A percentile compares a stretch with the other conserved stretches of the same genome.
These are phyloP conservation scores for Rhypophila decipiens DNA, from an alignment of 495 filamentous ascomycete genomes.

Conservation along the genomic window DNA sequence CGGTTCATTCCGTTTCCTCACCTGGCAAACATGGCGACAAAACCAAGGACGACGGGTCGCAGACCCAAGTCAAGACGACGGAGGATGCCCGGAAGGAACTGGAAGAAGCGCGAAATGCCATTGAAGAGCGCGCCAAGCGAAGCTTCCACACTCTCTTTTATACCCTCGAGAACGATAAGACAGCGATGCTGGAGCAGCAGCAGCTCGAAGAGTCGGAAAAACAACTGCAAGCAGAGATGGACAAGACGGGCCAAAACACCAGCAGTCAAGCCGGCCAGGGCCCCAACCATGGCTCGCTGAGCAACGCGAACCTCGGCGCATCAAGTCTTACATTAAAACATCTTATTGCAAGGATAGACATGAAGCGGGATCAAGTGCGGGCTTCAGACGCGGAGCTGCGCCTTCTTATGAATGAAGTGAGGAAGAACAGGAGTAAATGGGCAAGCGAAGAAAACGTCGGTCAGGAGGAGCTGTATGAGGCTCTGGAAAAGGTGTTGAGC, in stretches of 20 bases:
- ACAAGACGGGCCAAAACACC: slow-evolving; percentile 49
- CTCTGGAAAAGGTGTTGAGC: slow-evolving; percentile 89
- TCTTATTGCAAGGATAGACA: slow-evolving; percentile 89
- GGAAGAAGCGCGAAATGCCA: slow-evolving; percentile 88
- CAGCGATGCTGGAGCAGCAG: slow-evolving; percentile 96
- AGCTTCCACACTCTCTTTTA: slow-evolving; percentile 91
- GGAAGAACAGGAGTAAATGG: slow-evolving; percentile 98
- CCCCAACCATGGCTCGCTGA: slow-evolving; percentile 72
- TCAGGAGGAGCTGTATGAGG: slow-evolving; percentile 96
- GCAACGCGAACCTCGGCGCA: slow-evolving; percentile 87
- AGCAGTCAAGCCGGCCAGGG: slow-evolving; percentile 40
- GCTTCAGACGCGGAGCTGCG: slow-evolving; percentile 91
- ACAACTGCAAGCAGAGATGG: slow-evolving; percentile 91
- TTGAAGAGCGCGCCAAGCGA: slow-evolving; percentile 79
- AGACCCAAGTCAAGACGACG: slow-evolving; percentile 53
- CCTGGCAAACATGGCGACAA: slow-evolving; percentile 43
- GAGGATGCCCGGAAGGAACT: slow-evolving; percentile 89
- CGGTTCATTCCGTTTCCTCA: slow-evolving; percentile 46
- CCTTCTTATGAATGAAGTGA: slow-evolving; percentile 88
- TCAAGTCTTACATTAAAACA: slow-evolving; percentile 97
- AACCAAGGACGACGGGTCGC: slow-evolving; percentile 37
- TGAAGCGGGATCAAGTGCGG: slow-evolving; percentile 76
- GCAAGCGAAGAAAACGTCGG: slow-evolving; percentile 94
- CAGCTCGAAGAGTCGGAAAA: slow-evolving; percentile 93
- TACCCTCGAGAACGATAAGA: slow-evolving; percentile 87